Conservation (phyloP, 2,329 filamentous ascomycete species). For the Dothideomycetidae sp. region DNA sequence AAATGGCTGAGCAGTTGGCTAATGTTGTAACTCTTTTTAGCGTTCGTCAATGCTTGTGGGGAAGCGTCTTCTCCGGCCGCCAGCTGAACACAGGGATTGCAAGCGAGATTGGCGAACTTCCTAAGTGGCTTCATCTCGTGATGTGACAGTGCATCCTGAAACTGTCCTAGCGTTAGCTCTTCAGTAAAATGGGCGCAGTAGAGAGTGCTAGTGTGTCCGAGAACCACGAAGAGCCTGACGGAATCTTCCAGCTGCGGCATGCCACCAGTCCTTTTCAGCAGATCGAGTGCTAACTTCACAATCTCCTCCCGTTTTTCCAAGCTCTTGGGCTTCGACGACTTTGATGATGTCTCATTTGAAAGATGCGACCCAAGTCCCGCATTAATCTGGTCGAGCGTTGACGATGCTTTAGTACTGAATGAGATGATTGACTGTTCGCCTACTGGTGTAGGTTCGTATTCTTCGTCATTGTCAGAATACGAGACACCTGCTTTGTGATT, state of each 20-base stretch:
- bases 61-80: conserved; percentile 10
- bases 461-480: background rate
- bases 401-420: background rate
- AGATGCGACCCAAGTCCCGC: conserved; percentile 2
- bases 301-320: conserved; percentile 21
- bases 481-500: background rate
- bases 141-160: conserved; percentile 31
- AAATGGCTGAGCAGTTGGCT: conserved; percentile 47
- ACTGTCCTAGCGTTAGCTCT: conserved; percentile 37
- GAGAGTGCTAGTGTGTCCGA: conserved; percentile 46
- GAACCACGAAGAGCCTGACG: conserved; percentile 47
- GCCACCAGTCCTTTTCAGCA: conserved; percentile 48
- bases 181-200: conserved; percentile 47
- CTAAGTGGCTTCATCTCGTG: conserved; percentile 29
- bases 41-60: conserved; percentile 12
- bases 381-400: background rate
- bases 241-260: conserved; percentile 48
- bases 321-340: conserved; percentile 1
- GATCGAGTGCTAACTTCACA: conserved; percentile 40
- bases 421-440: background rate
- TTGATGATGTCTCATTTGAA: conserved; percentile 3
- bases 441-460: background rate
- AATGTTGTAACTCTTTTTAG: conserved; percentile 25
- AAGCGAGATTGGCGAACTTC: conserved; percentile 30
- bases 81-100: conserved; percentile 25